These are phyloP conservation scores for Malus hybrid DNA, from an alignment of 331 rosid genomes.

Conservation along the genomic window DNA sequence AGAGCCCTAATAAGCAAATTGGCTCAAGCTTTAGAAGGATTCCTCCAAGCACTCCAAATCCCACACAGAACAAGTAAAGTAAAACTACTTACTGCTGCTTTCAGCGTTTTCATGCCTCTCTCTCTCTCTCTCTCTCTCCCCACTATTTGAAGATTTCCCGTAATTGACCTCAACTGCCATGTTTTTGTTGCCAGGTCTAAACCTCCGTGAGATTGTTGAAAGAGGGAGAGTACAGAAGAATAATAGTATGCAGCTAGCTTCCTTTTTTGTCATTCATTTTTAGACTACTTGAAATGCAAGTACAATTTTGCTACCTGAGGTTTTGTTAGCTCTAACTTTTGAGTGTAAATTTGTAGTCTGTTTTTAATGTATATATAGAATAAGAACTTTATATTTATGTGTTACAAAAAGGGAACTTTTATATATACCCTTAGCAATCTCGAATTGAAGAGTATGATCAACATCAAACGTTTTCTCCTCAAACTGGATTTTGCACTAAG, in stretches of 20 bases:
- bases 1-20: slow-evolving; percentile 34
- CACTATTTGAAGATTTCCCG: slow-evolving; percentile 14
- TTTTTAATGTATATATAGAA: neutral
- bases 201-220: slow-evolving; percentile 36
- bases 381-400: neutral
- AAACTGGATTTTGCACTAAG: too few relatives aligned
- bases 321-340: neutral
- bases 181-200: slow-evolving; percentile 36
- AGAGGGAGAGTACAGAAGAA: slow-evolving; percentile 13
- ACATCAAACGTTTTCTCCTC: neutral
- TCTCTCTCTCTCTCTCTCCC: neutral
- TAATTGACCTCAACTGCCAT: slow-evolving; percentile 15
- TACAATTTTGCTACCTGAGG: neutral
- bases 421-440: too few relatives aligned
- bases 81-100: slow-evolving; percentile 1
- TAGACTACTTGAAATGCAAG: neutral
- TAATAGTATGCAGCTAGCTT: neutral
- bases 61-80: slow-evolving; percentile 63
- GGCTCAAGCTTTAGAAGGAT: slow-evolving; percentile 44
- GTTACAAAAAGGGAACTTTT: neutral
- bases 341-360: neutral
- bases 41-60: slow-evolving; percentile 61
- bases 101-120: slow-evolving; percentile 16
- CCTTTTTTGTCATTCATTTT: neutral
- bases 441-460: neutral